A percentile compares a stretch with the other conserved stretches of the same genome.
Evolutionary conservation across 2,329 filamentous ascomycete species (phyloP).

Genomic region (Cadophora gregata): DNA sequence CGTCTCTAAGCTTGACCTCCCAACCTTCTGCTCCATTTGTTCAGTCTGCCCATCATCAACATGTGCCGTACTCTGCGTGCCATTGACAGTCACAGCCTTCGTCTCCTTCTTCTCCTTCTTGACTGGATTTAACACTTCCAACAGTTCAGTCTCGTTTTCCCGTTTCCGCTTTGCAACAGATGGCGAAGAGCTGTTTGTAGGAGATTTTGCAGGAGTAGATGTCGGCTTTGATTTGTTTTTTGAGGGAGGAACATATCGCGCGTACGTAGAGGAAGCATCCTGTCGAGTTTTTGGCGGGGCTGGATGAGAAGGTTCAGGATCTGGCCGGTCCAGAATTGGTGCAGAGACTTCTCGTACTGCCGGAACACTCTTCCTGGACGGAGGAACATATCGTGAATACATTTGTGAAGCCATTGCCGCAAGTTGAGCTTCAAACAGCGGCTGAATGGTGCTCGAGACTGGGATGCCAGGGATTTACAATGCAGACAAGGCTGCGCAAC

Average conservation of each 20-base stretch:
- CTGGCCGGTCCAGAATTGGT: constrained; percentile 9
- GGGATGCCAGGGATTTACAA: no score
- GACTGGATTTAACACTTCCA: not conserved
- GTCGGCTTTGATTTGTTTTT: constrained; percentile 27
- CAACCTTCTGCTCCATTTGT: not conserved
- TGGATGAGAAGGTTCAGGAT: constrained; percentile 14
- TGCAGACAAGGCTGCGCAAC: not conserved
- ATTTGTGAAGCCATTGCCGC: constrained; percentile 38
- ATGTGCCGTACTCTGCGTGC: not conserved
- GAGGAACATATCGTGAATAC: constrained; percentile 43
- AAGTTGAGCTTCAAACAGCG: not conserved
- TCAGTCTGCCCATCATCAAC: not conserved
- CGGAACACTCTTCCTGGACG: constrained; percentile 35
- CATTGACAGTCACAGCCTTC: not conserved
- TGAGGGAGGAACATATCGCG: constrained; percentile 42
- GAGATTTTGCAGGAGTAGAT: not conserved
- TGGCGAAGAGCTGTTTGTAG: not conserved
- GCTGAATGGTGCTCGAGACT: not conserved
- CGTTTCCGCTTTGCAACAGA: constrained; percentile 16
- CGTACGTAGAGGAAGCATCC: constrained; percentile 42
- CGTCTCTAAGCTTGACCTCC: not conserved
- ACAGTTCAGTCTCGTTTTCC: not conserved
- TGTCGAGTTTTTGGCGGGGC: constrained; percentile 31
- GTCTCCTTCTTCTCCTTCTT: constrained; percentile 21
- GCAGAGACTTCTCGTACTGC: not conserved